Conservation (phyloP, 1,139 yeast species). For the Suhomyces maxii region DNA sequence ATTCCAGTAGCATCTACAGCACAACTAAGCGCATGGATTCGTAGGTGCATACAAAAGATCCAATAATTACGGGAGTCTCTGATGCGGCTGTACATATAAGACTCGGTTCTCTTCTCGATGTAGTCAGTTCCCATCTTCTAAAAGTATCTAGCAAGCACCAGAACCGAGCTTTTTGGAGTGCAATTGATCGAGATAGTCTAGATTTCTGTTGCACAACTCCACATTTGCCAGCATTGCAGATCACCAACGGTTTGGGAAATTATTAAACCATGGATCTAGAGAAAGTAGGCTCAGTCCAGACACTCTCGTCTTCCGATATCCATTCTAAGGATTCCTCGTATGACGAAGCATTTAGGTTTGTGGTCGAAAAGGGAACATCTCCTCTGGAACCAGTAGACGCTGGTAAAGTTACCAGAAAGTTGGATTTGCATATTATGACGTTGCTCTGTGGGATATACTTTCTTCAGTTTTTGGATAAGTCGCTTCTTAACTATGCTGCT, state of each 20-base stretch:
- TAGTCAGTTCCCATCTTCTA: neutral
- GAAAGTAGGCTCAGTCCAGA: neutral
- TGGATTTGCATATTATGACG: constrained; percentile 34
- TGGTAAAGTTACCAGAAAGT: constrained; percentile 16
- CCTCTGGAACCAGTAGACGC: neutral
- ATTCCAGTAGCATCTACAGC: no score
- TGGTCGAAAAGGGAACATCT: constrained; percentile 1
- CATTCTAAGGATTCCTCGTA: constrained; percentile 1
- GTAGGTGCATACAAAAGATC: constrained; percentile 1
- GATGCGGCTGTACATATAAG: neutral
- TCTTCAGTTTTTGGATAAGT: constrained; percentile 47
- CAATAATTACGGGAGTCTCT: neutral
- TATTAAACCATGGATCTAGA: neutral
- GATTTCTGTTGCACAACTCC: neutral
- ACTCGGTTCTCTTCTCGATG: neutral
- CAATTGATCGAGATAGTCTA: no score
- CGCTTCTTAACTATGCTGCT: constrained; percentile 47
- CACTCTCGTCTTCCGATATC: neutral
- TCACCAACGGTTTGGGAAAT: neutral
- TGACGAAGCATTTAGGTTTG: constrained; percentile 12
- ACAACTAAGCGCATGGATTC: neutral
- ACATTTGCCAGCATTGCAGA: neutral
- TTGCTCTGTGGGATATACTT: constrained; percentile 41
- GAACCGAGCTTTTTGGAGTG: no score
- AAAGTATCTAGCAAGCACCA: no score